These are phyloP conservation scores for Linaria vulgaris DNA, from an alignment of 257 asterid species.

Conservation along the genomic window DNA sequence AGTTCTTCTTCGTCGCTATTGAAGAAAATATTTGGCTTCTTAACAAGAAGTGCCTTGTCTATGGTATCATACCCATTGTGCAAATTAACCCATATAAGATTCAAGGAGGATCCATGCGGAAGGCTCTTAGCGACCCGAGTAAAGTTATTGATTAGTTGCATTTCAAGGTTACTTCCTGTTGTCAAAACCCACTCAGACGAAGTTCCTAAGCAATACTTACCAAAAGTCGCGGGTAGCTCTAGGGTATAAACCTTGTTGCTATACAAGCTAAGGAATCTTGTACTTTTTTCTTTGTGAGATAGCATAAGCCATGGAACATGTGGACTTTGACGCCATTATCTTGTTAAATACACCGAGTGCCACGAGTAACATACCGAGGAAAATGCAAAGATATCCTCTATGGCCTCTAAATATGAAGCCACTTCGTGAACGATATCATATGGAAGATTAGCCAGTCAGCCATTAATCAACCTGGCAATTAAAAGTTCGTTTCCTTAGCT, in stretches of 20 bases:
- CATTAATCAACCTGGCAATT: constrained; percentile 26
- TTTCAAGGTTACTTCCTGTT: constrained; percentile 20
- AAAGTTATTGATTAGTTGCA: constrained; percentile 31
- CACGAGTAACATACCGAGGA: constrained; percentile 50
- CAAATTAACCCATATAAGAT: constrained; percentile 14
- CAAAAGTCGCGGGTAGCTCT: constrained; percentile 28
- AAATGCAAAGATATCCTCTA: constrained; percentile 37
- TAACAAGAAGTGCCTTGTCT: constrained; percentile 28
- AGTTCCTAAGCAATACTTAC: constrained; percentile 32
- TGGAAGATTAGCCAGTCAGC: constrained; percentile 38
- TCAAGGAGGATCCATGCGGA: constrained; percentile 28
- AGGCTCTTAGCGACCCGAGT: constrained; percentile 21
- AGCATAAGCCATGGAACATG: constrained; percentile 36
- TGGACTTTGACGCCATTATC: constrained; percentile 36
- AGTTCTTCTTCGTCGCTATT: constrained; percentile 17
- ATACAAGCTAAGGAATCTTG: constrained; percentile 26
- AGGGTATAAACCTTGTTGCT: constrained; percentile 23
- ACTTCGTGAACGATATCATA: constrained; percentile 33
- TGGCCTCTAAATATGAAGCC: constrained; percentile 16
- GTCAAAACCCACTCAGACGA: constrained; percentile 33
- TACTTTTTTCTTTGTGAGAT: constrained; percentile 21
- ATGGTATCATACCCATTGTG: constrained; percentile 24
- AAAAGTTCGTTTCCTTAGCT: background rate
- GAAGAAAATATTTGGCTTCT: constrained; percentile 21
- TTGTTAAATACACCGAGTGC: constrained; percentile 35